A percentile compares a stretch with the other conserved stretches of the same genome.
Evolutionary conservation across 1,284 basidiomycete genomes (phyloP).

Genomic region (Anthracocystis setariae): DNA sequence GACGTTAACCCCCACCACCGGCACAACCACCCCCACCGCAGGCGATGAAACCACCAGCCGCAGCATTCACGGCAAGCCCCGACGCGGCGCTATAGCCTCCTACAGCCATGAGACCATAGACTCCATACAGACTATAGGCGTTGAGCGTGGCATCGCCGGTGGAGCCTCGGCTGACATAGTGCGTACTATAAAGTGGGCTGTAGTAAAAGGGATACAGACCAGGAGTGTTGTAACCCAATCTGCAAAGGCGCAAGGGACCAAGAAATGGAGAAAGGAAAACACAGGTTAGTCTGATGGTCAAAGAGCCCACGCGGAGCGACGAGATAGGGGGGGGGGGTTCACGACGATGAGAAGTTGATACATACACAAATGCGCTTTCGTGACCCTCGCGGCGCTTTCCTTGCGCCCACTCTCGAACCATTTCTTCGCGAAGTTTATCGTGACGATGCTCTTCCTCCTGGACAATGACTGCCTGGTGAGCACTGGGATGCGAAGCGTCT

Average conservation of each 20-base stretch:
- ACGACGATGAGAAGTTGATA: slow-evolving; percentile 8
- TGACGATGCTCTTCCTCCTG: slow-evolving; percentile 34
- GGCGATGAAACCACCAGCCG: slow-evolving; percentile 12
- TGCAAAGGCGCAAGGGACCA: slow-evolving; percentile 2
- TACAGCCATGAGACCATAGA: slow-evolving; percentile 32
- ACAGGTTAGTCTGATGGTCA: background rate
- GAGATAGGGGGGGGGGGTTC: background rate
- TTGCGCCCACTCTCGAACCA: slow-evolving; percentile 37
- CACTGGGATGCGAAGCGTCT: slow-evolving; percentile 47
- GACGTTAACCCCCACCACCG: slow-evolving; percentile 13
- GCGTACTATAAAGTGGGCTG: slow-evolving; percentile 26
- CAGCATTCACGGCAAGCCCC: slow-evolving; percentile 11
- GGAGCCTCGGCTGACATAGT: slow-evolving; percentile 26
- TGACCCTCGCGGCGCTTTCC: slow-evolving; percentile 47
- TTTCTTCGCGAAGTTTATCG: slow-evolving; percentile 29
- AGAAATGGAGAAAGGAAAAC: background rate
- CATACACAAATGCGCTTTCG: slow-evolving; percentile 44
- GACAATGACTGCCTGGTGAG: slow-evolving; percentile 45
- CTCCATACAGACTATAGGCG: slow-evolving; percentile 35
- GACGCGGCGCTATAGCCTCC: too few relatives aligned
- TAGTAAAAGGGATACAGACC: slow-evolving; percentile 46
- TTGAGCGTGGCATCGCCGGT: slow-evolving; percentile 24
- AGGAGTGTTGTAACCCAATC: slow-evolving; percentile 39
- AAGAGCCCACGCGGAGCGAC: too few relatives aligned
- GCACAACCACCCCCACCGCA: slow-evolving; percentile 27